Evolutionary conservation across 257 asterid genomes (phyloP).

Genomic region (Nicotiana attenuata): DNA sequence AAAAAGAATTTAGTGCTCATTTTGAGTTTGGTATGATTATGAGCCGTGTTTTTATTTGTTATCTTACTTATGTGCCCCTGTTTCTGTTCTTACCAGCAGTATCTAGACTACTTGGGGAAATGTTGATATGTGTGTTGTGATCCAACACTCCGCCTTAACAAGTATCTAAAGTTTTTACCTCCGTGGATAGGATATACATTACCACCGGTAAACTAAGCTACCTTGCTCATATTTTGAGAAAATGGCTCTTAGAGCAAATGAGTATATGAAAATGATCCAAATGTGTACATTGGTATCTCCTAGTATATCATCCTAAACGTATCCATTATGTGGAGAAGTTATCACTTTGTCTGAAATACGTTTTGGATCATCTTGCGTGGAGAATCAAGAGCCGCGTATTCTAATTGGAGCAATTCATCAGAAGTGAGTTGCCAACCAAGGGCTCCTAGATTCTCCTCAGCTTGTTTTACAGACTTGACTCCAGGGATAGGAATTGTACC

Average conservation of each 20-base stretch:
- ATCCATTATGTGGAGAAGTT: background rate
- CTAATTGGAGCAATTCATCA: constrained; percentile 62
- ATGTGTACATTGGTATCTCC: background rate
- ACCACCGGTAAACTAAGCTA: background rate
- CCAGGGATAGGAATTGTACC: constrained; percentile 91
- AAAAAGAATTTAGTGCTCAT: background rate
- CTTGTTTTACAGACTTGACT: constrained; percentile 72
- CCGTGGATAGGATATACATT: background rate
- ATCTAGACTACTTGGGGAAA: background rate
- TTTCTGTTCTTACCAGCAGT: background rate
- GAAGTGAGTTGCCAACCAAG: constrained; percentile 87
- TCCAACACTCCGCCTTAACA: background rate
- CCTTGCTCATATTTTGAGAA: background rate
- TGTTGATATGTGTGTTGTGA: background rate
- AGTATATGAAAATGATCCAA: background rate
- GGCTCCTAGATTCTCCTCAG: constrained; percentile 77
- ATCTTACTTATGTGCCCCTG: background rate
- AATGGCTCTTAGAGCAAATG: background rate
- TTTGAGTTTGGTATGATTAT: background rate
- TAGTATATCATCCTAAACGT: background rate
- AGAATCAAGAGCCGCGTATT: constrained; percentile 62
- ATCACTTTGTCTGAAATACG: constrained; percentile 66
- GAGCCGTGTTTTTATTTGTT: background rate
- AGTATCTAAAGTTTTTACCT: background rate
- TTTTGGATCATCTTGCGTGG: constrained; percentile 81